These are phyloP conservation scores for Lactarius quietus DNA, from an alignment of 768 basidiomycete species.

Conservation along the genomic window DNA sequence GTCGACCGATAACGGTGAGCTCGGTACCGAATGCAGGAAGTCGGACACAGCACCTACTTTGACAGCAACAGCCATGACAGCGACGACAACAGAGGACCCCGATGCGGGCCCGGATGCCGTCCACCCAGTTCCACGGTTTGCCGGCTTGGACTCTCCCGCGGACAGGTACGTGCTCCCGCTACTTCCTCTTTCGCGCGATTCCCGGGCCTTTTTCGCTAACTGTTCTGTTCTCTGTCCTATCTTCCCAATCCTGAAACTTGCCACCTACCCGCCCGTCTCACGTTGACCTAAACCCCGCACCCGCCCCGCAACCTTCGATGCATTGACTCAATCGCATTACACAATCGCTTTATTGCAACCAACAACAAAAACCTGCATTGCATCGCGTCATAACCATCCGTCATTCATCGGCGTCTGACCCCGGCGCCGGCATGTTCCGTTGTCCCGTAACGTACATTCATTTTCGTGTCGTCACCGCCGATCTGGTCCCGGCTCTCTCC, in stretches of 20 bases:
- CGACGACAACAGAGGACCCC: conserved; percentile 10
- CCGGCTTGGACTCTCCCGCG: conserved; percentile 55
- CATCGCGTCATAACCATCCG: not conserved
- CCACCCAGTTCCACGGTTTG: conserved; percentile 39
- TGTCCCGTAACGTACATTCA: too few species aligned
- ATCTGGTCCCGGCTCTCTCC: not conserved
- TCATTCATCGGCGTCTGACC: not conserved
- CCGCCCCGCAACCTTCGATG: not conserved
- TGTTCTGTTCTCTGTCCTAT: not conserved
- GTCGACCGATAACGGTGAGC: conserved; percentile 28
- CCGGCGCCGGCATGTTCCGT: not conserved
- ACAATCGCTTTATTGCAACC: not conserved
- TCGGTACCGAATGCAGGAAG: conserved; percentile 28
- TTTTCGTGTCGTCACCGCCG: not conserved
- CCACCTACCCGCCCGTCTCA: not conserved
- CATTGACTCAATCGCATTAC: conserved; percentile 4
- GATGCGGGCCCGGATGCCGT: conserved; percentile 18
- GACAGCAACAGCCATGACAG: not conserved
- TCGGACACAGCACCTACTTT: conserved; percentile 4
- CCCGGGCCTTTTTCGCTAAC: not conserved
- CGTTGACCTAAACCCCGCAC: conserved; percentile 8
- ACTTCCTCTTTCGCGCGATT: not conserved
- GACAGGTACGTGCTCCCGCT: conserved; percentile 53
- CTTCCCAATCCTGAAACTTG: not conserved
- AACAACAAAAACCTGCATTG: not conserved